phyloP scores from a whole-genome alignment of 2,329 filamentous ascomycete genomes.

The Esteya vermicola region DNA sequence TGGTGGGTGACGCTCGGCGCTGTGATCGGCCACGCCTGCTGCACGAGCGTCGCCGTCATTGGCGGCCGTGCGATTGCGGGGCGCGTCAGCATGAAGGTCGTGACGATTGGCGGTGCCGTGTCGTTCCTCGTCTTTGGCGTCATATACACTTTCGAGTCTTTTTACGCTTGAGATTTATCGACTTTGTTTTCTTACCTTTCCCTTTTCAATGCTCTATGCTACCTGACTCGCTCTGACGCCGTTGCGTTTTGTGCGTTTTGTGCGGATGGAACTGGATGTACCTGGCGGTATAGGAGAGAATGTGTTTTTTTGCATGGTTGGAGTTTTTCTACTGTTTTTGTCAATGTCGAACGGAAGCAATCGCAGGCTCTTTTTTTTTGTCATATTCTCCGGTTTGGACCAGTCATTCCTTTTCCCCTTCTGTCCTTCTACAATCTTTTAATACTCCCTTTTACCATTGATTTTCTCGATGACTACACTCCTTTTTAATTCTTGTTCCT shows the following conservation, averaged over 20 bases:
- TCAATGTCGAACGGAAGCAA: constrained; percentile 7
- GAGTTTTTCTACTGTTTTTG: constrained; percentile 8
- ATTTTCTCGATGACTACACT: not conserved
- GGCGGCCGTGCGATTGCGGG: constrained; percentile 88
- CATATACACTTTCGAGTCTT: constrained; percentile 77
- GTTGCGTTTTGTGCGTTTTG: not conserved
- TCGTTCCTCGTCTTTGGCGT: constrained; percentile 86
- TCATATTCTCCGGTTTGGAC: not conserved
- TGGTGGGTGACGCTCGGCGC: constrained; percentile 96
- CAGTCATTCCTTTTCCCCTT: not conserved
- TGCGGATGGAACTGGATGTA: not conserved
- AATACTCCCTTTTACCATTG: not conserved
- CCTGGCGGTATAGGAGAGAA: not conserved
- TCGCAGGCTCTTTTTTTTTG: not conserved
- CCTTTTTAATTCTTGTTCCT: not conserved
- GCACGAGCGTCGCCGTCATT: constrained; percentile 81
- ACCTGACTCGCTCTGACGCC: not conserved
- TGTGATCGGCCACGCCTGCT: constrained; percentile 71
- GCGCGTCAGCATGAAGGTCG: constrained; percentile 86
- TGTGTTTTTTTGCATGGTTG: constrained; percentile 9
- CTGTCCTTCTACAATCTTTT: not conserved
- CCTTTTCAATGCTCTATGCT: not conserved
- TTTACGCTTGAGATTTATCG: constrained; percentile 26
- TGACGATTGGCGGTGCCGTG: constrained; percentile 79
- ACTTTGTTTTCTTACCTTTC: not conserved